phyloP scores from a whole-genome alignment of 177 flowering plant genomes.

The Vitis hybrid region DNA sequence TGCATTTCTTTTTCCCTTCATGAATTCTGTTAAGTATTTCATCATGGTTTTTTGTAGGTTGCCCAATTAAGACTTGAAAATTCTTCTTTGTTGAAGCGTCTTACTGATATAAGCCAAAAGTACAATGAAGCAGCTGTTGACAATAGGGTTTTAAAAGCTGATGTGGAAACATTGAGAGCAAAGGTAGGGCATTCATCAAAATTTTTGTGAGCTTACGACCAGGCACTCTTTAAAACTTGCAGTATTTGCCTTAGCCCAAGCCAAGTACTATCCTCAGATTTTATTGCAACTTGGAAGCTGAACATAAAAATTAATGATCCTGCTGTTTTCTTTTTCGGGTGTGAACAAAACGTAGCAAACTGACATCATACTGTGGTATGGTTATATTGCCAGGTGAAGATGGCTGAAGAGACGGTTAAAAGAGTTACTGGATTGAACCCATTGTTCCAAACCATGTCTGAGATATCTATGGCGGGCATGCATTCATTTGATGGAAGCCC shows the following conservation, averaged over 20 bases:
- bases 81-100: constrained; percentile 72
- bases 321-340: background rate
- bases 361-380: too few species aligned
- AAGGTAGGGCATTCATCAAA: constrained; percentile 47
- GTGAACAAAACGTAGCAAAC: too few species aligned
- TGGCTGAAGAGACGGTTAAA: constrained; percentile 79
- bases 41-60: constrained; percentile 44
- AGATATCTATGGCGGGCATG: constrained; percentile 48
- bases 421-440: constrained; percentile 80
- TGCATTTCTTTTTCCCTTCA: background rate
- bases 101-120: constrained; percentile 72
- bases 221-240: too few species aligned
- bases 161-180: constrained; percentile 96
- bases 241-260: too few species aligned
- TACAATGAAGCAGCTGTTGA: constrained; percentile 92
- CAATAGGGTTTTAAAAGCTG: constrained; percentile 94
- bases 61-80: constrained; percentile 79
- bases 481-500: constrained; percentile 55
- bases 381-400: constrained; percentile 67
- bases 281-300: too few species aligned
- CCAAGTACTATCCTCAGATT: too few species aligned
- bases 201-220: background rate
- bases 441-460: constrained; percentile 61
- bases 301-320: background rate
- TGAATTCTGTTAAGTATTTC: background rate